A percentile compares a stretch with the other conserved stretches of the same genome.
phyloP scores from a whole-genome alignment of 2,329 filamentous ascomycete species.

The Myrmaecium sp. region DNA sequence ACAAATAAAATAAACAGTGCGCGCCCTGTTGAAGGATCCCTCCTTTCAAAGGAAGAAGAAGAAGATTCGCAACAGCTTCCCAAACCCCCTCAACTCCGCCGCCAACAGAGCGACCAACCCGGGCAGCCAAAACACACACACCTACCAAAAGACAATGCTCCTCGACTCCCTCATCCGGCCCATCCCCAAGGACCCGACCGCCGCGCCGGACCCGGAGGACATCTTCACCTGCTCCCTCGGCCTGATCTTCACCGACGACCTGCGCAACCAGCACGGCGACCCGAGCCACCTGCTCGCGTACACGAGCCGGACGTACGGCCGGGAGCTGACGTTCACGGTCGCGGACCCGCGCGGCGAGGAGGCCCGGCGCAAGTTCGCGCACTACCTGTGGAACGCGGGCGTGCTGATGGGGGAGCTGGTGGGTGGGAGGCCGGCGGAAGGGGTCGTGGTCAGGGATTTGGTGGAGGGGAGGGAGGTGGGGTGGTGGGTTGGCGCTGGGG shows the following conservation, averaged over 20 bases:
- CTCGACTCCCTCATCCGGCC: slow-evolving; percentile 15
- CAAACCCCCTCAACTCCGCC: too few species aligned
- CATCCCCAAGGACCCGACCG: slow-evolving; percentile 8
- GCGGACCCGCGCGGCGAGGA: slow-evolving; percentile 33
- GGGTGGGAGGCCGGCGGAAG: slow-evolving; percentile 11
- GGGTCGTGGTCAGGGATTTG: slow-evolving; percentile 6
- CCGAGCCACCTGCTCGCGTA: slow-evolving; percentile 42
- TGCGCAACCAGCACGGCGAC: slow-evolving; percentile 47
- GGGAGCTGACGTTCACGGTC: slow-evolving; percentile 21
- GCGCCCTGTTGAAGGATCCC: too few species aligned
- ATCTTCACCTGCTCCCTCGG: slow-evolving; percentile 41
- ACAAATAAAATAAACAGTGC: too few species aligned
- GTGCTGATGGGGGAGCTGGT: slow-evolving; percentile 29
- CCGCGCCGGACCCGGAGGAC: slow-evolving; percentile 36
- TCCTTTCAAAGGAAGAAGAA: too few species aligned
- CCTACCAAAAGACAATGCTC: slow-evolving; percentile 3
- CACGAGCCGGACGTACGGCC: slow-evolving; percentile 20
- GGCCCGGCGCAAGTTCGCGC: slow-evolving; percentile 46
- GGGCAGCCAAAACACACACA: too few species aligned
- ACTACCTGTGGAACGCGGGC: slow-evolving; percentile 56
- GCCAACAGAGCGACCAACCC: too few species aligned
- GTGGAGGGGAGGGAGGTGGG: slow-evolving; percentile 15
- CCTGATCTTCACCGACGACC: slow-evolving; percentile 51
- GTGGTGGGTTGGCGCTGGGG: slow-evolving; percentile 3
- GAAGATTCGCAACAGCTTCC: too few species aligned